Base-by-base conservation (phyloP, 2,329 filamentous ascomycete species). In the Geosmithia flava region DNA sequence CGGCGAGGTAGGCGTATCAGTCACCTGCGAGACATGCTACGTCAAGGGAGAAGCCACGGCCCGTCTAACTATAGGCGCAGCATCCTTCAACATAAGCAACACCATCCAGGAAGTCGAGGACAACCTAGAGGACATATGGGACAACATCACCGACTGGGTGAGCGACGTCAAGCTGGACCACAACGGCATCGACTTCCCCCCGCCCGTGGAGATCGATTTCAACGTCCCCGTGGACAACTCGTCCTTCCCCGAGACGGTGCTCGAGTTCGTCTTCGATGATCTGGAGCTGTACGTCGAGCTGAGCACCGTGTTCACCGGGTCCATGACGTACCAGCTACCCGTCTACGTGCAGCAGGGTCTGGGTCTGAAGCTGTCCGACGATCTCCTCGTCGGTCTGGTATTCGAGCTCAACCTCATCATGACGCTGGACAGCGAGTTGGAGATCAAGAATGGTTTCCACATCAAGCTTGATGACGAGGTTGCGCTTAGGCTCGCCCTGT, bases 361-460 rank as follows among this genome's bases (percentile, higher is more conserved):
- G 2, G 75, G 74, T 0, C 54, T 76, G 4, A 53, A 58, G 0
- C 48, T 72, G 3, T 59, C 62, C 3, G 52, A 62, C 1, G 60
- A 68, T 1, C 51, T 72, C 0, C 58, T 68, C 20, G 50, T 76
- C 0, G 76, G 76, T 0, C 59, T 72, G 1, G 57, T 75, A 1
- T 69, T 76, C 42, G 61, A 63, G 0, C 59, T 78, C 1, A 75
- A 80, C 47, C 59, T 81, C 16, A 71, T 80, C 20, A 54, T 80
- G 23, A 68, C 59, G 15, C 68, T 67, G 0, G 63, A 75, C 2
- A 63, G 63, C 0, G 60, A 68, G 42, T 62, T 80, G 20, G 67
- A 71, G 27, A 70, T 81, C 13, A 71, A 63, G 45, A 72, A 63
- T 17, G 77, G 77, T 0, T 71, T 81, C 33, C 76, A 80, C 52